Evolutionary conservation across 306 rosid genomes (phyloP).

Genomic region (Sindora glabra): DNA sequence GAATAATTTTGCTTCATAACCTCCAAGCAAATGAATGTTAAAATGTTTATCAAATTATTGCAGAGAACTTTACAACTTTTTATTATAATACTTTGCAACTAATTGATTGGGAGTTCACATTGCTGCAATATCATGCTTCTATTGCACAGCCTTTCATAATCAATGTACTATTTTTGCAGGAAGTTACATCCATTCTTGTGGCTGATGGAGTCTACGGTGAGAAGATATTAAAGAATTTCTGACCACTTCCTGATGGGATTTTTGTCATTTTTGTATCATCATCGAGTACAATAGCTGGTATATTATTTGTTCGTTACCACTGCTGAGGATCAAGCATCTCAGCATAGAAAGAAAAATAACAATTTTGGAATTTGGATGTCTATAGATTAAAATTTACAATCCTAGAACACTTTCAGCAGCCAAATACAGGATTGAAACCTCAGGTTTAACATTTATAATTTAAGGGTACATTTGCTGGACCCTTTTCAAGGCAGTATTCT

Average conservation of each 20-base stretch:
- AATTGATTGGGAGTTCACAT: not conserved
- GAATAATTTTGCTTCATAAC: not conserved
- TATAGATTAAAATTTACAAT: constrained; percentile 7
- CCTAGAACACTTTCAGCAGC: not conserved
- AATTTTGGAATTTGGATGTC: constrained; percentile 26
- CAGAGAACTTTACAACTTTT: not conserved
- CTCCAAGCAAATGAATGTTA: not conserved
- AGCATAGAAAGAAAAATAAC: constrained; percentile 37
- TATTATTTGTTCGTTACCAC: constrained; percentile 32
- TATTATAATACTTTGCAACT: not conserved
- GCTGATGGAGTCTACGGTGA: constrained; percentile 77
- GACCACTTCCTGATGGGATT: constrained; percentile 24
- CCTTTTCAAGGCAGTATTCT: not conserved
- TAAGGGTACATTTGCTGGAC: not conserved
- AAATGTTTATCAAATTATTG: not conserved
- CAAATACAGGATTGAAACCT: not conserved
- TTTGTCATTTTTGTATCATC: constrained; percentile 45
- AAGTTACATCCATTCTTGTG: constrained; percentile 74
- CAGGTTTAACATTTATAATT: not conserved
- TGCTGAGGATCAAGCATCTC: constrained; percentile 40
- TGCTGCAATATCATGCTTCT: not conserved
- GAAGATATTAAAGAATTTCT: constrained; percentile 83
- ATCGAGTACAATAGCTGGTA: constrained; percentile 6
- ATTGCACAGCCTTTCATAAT: not conserved
- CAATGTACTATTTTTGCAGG: constrained; percentile 53